phyloP scores from a whole-genome alignment of 805 yeast genomes.

The Monosporozyma unispora region DNA sequence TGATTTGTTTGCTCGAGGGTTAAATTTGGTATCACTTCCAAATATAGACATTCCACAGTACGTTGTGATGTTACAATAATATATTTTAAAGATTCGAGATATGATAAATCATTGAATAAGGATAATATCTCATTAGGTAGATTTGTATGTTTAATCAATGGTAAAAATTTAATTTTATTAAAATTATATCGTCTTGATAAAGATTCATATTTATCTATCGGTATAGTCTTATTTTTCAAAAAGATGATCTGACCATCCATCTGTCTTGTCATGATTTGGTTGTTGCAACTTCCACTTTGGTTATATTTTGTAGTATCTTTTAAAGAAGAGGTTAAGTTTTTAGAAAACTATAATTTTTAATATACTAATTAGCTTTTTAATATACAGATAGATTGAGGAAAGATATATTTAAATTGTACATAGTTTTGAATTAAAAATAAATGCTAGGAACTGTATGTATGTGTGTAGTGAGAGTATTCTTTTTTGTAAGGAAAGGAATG shows the following conservation, averaged over 20 bases:
- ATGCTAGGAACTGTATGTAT: not conserved
- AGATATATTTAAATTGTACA: too few relatives aligned
- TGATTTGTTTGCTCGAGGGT: constrained; percentile 8
- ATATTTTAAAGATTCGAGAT: constrained; percentile 36
- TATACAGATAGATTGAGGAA: not conserved
- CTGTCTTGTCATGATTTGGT: not conserved
- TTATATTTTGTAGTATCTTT: too few relatives aligned
- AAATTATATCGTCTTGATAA: constrained; percentile 32
- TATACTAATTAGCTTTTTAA: not conserved
- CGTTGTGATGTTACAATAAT: constrained; percentile 83
- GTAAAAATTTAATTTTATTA: constrained; percentile 48
- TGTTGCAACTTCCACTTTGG: too few relatives aligned
- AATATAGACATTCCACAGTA: constrained; percentile 72
- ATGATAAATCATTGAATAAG: constrained; percentile 37
- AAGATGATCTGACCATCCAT: constrained; percentile 34
- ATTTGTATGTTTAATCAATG: constrained; percentile 61
- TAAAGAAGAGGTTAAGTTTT: too few relatives aligned
- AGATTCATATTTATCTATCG: constrained; percentile 56
- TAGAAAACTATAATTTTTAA: not conserved
- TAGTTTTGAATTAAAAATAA: not conserved
- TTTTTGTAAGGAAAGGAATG: not conserved
- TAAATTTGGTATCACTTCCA: constrained; percentile 30
- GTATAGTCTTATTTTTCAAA: constrained; percentile 63
- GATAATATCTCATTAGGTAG: constrained; percentile 34
- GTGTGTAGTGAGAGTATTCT: not conserved